A percentile compares a stretch with the other conserved stretches of the same genome.
Conservation (phyloP, 768 basidiomycete genomes). For the Austroboletus eburneus region DNA sequence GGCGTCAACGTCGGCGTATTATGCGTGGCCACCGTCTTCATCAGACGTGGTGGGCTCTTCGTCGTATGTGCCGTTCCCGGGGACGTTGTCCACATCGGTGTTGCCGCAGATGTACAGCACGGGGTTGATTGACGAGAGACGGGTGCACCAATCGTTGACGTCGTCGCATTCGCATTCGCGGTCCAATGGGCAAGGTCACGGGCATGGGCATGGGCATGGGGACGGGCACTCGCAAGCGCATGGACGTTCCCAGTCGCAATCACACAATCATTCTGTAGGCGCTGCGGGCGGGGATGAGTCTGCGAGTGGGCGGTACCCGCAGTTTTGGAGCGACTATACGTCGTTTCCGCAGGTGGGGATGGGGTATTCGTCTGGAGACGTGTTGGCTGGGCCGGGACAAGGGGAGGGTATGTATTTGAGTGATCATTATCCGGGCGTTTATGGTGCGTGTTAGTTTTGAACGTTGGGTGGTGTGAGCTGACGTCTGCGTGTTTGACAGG, state of each 20-base stretch:
- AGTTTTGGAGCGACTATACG: conserved; percentile 55
- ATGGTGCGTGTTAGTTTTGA: conserved; percentile 20
- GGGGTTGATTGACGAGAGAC: conserved; percentile 55
- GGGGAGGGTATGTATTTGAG: conserved; percentile 19
- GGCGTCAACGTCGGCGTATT: conserved; percentile 28
- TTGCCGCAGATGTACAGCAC: conserved; percentile 75
- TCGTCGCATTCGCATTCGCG: conserved; percentile 17
- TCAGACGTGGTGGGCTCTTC: conserved; percentile 14
- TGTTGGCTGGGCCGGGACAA: conserved; percentile 6
- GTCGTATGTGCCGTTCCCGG: conserved; percentile 36
- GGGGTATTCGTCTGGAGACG: conserved; percentile 29
- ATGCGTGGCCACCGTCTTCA: conserved; percentile 42
- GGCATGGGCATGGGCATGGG: neutral
- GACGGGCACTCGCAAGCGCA: too few species aligned
- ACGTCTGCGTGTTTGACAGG: conserved; percentile 5
- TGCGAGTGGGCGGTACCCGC: conserved; percentile 37
- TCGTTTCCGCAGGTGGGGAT: conserved; percentile 47
- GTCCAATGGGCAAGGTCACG: conserved; percentile 7
- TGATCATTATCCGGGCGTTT: conserved; percentile 24
- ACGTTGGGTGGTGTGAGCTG: neutral
- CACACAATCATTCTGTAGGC: too few species aligned
- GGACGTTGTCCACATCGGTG: conserved; percentile 63
- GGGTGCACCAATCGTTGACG: conserved; percentile 13
- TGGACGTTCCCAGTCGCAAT: too few species aligned
- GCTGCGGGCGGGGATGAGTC: conserved; percentile 22